A percentile compares a stretch with the other conserved stretches of the same genome.
These are phyloP conservation scores for Dryadomyces sulphureus DNA, from an alignment of 2,329 filamentous ascomycete species.

Conservation along the genomic window DNA sequence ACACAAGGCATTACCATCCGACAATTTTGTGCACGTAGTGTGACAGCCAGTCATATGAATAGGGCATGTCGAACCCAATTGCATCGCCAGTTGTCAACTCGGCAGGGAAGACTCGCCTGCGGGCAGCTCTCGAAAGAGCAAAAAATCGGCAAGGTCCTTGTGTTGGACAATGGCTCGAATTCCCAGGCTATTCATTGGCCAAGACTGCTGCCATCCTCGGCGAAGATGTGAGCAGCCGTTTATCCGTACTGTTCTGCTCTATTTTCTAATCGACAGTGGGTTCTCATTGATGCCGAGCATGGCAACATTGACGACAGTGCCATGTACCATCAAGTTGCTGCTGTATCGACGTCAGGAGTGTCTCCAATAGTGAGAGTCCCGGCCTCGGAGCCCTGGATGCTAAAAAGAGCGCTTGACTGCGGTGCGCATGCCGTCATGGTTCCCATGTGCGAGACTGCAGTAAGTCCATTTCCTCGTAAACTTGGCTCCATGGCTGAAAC, in stretches of 20 bases:
- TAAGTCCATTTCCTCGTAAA: slow-evolving; percentile 12
- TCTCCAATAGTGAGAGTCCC: slow-evolving; percentile 24
- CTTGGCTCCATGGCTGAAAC: neutral
- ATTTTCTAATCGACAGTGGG: slow-evolving; percentile 6
- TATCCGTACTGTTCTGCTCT: neutral
- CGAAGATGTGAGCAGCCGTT: slow-evolving; percentile 14
- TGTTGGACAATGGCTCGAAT: slow-evolving; percentile 18
- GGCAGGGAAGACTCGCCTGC: slow-evolving; percentile 17
- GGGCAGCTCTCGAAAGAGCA: slow-evolving; percentile 16
- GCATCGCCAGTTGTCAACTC: slow-evolving; percentile 12
- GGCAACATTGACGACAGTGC: slow-evolving; percentile 34
- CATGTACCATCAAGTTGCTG: slow-evolving; percentile 39
- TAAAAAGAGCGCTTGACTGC: slow-evolving; percentile 33
- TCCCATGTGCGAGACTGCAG: slow-evolving; percentile 29
- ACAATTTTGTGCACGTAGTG: neutral
- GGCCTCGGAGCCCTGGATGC: slow-evolving; percentile 25
- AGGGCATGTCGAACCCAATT: slow-evolving; percentile 8
- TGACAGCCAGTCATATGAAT: neutral
- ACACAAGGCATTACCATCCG: neutral
- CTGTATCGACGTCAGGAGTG: slow-evolving; percentile 29
- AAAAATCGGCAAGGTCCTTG: slow-evolving; percentile 15
- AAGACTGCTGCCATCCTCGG: slow-evolving; percentile 16
- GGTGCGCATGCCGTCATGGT: slow-evolving; percentile 36
- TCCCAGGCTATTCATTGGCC: slow-evolving; percentile 18
- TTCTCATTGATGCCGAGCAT: slow-evolving; percentile 34